Evolutionary conservation across 2,329 filamentous ascomycete species (phyloP).

Genomic region (Phialophora chinensis): DNA sequence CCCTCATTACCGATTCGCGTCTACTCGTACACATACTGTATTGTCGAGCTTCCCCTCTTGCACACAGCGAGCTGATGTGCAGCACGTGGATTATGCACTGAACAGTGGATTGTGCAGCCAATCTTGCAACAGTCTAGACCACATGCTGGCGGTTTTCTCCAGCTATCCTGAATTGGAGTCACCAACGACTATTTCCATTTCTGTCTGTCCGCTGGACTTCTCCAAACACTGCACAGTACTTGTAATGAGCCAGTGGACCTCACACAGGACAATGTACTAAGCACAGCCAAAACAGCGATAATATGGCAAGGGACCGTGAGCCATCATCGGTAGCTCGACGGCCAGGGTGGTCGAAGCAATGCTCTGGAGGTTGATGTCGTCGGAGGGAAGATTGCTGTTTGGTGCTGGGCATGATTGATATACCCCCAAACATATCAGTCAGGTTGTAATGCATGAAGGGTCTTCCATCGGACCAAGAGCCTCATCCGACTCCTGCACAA

Average conservation of each 20-base stretch:
- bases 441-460: not conserved
- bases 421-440: not conserved
- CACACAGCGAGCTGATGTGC: not conserved
- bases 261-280: not conserved
- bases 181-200: not conserved
- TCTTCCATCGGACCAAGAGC: not conserved
- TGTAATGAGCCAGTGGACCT: not conserved
- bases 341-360: not conserved
- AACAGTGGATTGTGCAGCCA: not conserved
- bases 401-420: not conserved
- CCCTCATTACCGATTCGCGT: not conserved
- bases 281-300: not conserved
- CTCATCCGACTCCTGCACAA: not conserved
- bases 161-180: not conserved
- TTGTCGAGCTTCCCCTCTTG: not conserved
- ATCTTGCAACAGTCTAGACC: slow-evolving; percentile 3
- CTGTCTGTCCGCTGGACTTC: not conserved
- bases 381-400: not conserved
- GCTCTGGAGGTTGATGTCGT: no score
- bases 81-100: slow-evolving; percentile 4
- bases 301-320: not conserved
- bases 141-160: not conserved
- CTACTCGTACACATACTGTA: not conserved
- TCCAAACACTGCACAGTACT: not conserved
- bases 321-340: not conserved